These are phyloP conservation scores for Syncephalis plumigaleata DNA, from an alignment of 371 early-diverging fungal genomes.

Conservation along the genomic window DNA sequence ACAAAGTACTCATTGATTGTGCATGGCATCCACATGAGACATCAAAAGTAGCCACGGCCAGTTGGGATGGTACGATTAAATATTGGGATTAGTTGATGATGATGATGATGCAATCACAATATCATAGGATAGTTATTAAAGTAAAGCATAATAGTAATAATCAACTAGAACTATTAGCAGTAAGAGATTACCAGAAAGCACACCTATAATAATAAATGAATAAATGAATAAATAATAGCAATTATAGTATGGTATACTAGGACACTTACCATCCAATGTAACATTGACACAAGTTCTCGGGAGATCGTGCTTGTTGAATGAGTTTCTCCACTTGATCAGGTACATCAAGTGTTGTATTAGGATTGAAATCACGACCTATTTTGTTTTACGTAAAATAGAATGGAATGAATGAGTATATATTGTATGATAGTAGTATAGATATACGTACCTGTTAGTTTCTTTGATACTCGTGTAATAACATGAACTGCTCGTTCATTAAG, in stretches of 20 bases:
- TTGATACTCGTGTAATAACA: conserved; percentile 34
- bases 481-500: conserved; percentile 35
- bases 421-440: too few relatives aligned
- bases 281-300: conserved; percentile 90
- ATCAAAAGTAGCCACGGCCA: conserved; percentile 81
- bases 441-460: conserved; percentile 14
- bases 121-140: too few relatives aligned
- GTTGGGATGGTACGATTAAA: conserved; percentile 93
- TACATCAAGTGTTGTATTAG: conserved; percentile 59
- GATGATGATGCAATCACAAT: too few relatives aligned
- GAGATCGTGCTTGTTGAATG: conserved; percentile 83
- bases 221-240: too few relatives aligned
- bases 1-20: conserved; percentile 69
- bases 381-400: too few relatives aligned
- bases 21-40: conserved; percentile 95
- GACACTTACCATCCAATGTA: conserved; percentile 92
- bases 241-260: too few relatives aligned
- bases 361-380: conserved; percentile 71
- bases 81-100: conserved; percentile 78
- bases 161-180: too few relatives aligned
- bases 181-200: too few relatives aligned
- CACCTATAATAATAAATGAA: too few relatives aligned
- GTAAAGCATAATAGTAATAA: too few relatives aligned
- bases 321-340: conserved; percentile 80
- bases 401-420: too few relatives aligned